Evolutionary conservation across 306 rosid genomes (phyloP), one percentile per base, ranked within the genome.

Genomic region (Canavalia gladiata): DNA sequence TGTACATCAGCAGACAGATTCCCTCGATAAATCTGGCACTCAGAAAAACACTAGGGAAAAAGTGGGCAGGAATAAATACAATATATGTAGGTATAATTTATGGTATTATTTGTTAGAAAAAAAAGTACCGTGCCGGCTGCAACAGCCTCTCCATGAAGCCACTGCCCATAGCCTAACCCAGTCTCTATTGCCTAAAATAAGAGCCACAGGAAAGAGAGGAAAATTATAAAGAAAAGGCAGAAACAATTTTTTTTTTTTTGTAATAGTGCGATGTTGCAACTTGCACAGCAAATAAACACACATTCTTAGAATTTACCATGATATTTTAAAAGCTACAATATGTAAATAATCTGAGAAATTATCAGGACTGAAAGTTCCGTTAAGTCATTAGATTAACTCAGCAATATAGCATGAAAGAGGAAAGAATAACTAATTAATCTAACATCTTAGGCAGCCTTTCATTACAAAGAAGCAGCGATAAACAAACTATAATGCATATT

Each of bases 121-220:
- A 43, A 46, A 8, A 52, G 51, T 92, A 92, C 99, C 97, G 4
- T 93, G 88, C 97, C 99, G 72, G 94, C 97, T 39, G 98, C 98
- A 89, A 96, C 94, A 78, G 97, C 99, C 89, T 96, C 99, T 81
- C 99, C 99, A 56, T 93, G 99, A 83, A 96, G 93, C 98, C 99
- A 96, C 82, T 90, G 85, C 31, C 99, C 98, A 74, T 96, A 89
- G 87, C 99, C 98, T 33, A 87, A 73, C 30, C 92, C 92, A 62
- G 91, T 93, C 87, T 96, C 98, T 82, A 92, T 96, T 57, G 98
- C 99, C 99, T 93, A 75, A 81, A 77, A 29, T 71, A 42, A 78
- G 86, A 45, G 54, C 47, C 84, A 77, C 49, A 39, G 59, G 67
- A 57, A 71, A 77, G 77, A 66, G 47, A 76, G 45, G 69, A 42